Evolutionary conservation across 2,329 filamentous ascomycete species (phyloP), one percentile per base, ranked within the genome.

Genomic region (Trichoderma polysporum): DNA sequence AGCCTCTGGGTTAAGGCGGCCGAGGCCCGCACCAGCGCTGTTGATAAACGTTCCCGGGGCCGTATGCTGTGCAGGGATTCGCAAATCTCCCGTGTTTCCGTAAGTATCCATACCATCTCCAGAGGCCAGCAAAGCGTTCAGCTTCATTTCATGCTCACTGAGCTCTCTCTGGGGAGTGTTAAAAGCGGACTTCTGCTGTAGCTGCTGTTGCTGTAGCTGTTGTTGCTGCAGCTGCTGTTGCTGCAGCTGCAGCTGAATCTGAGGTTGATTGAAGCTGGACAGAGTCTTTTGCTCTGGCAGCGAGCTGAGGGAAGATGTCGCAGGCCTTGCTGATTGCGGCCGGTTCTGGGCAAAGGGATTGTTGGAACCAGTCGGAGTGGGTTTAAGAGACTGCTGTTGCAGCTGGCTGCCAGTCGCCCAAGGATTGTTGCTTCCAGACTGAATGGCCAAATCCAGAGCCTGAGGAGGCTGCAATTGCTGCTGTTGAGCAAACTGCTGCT

Each of bases 71-170:
- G 95, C 90, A 1, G 95, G 95, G 70, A 99, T 97, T 78, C 95
- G 93, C 54, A 97, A 85, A 70, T 98, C 92, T 71, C 95, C 95
- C n/a, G 92, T 92, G 77, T 99, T 99, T 71, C 95, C 95, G 77
- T 96, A 99, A 0, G 95, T 99, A 76, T 99, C 95, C 83, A 96
- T 91, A 27, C 95, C 95, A 66, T 99, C 95, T 70, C 95, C 94
- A 27, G 86, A 88, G 3, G 93, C 87, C 52, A 99, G 87, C 37
- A 99, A 87, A 1, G 91, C 87, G 76, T 98, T 98, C 71, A 99
- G 90, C 74, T 88, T 91, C 25, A 90, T 88, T 75, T 89, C 86
- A 77, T 89, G 88, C 75, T 88, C 86, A 73, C 79, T 87, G 71
- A 88, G 74, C 69, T 86, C 83, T 73, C 82, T 87, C 73, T 85